A percentile compares a stretch with the other conserved stretches of the same genome.
Evolutionary conservation across 768 basidiomycete genomes (phyloP).

Genomic region (Cubamyces lactineus): DNA sequence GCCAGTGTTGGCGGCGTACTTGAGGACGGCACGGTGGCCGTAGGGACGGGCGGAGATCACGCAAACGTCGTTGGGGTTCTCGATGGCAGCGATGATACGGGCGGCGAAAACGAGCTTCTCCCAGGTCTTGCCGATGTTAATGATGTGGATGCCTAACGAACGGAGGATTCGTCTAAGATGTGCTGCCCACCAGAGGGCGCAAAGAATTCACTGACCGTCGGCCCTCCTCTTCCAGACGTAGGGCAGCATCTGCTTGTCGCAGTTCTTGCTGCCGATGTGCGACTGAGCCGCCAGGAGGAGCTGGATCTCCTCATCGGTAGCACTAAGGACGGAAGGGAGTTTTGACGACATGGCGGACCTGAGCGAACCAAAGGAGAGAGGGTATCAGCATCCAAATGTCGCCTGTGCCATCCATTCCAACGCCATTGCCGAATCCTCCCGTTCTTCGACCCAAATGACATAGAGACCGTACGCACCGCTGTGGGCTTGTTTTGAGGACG

Average conservation of each 20-base stretch:
- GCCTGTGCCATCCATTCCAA: constrained; percentile 41
- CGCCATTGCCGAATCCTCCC: constrained; percentile 27
- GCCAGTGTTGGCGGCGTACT: constrained; percentile 97
- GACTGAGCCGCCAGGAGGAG: constrained; percentile 93
- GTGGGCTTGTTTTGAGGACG: constrained; percentile 41
- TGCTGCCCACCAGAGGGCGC: constrained; percentile 18
- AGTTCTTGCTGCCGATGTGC: constrained; percentile 98
- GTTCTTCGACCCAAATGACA: constrained; percentile 31
- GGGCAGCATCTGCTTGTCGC: constrained; percentile 98
- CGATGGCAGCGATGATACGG: constrained; percentile 94
- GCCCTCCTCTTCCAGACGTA: constrained; percentile 97
- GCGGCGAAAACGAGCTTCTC: constrained; percentile 99
- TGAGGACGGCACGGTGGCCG: constrained; percentile 99
- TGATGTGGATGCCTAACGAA: constrained; percentile 83
- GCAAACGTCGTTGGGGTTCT: constrained; percentile 97
- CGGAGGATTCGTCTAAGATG: constrained; percentile 19
- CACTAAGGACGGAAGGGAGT: constrained; percentile 90
- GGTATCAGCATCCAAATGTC: constrained; percentile 41
- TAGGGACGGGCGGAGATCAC: constrained; percentile 98
- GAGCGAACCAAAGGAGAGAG: constrained; percentile 11
- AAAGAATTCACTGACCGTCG: constrained; percentile 70
- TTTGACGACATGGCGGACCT: constrained; percentile 71
- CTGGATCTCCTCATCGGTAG: constrained; percentile 97
- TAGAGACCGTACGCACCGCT: constrained; percentile 42
- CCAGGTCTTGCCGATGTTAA: constrained; percentile 99